Conservation (phyloP, 768 basidiomycete genomes). For the Boletus pseudo-olivaceus region DNA sequence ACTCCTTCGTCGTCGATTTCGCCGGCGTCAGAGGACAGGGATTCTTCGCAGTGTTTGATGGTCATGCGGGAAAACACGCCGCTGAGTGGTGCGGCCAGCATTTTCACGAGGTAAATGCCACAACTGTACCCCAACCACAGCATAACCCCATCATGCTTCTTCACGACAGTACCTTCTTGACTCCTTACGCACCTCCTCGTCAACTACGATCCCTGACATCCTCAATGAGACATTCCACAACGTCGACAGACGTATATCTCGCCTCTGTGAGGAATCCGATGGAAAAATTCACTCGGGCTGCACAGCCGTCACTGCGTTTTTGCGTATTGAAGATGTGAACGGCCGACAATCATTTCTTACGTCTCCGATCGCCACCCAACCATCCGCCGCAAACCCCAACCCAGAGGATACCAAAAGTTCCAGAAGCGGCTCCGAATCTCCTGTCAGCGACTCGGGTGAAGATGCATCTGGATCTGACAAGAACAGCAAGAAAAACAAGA, state of each 20-base stretch:
- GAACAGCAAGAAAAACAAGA: slow-evolving; percentile 40
- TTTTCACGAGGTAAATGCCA: slow-evolving; percentile 75
- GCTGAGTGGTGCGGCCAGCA: slow-evolving; percentile 98
- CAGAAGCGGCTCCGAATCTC: slow-evolving; percentile 39
- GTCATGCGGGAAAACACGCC: slow-evolving; percentile 97
- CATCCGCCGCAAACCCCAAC: slow-evolving; percentile 33
- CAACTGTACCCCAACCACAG: not conserved
- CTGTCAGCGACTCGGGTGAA: slow-evolving; percentile 43
- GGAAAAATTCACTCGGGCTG: slow-evolving; percentile 96
- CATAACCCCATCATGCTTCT: slow-evolving; percentile 8
- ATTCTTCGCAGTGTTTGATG: slow-evolving; percentile 98
- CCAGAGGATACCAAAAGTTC: slow-evolving; percentile 29
- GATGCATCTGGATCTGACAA: slow-evolving; percentile 32
- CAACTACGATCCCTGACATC: slow-evolving; percentile 72
- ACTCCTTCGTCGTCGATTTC: slow-evolving; percentile 95
- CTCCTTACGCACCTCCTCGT: slow-evolving; percentile 58
- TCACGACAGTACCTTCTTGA: slow-evolving; percentile 57
- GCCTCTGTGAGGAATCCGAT: slow-evolving; percentile 79
- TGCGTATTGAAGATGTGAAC: slow-evolving; percentile 82
- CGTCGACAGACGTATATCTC: slow-evolving; percentile 81
- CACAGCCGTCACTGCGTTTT: slow-evolving; percentile 93
- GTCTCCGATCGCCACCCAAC: slow-evolving; percentile 21
- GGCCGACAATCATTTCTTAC: slow-evolving; percentile 68
- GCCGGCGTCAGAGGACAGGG: slow-evolving; percentile 90
- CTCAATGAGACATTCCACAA: slow-evolving; percentile 93